phyloP scores from a whole-genome alignment of 495 filamentous ascomycete species.

The Tuber aestivum region DNA sequence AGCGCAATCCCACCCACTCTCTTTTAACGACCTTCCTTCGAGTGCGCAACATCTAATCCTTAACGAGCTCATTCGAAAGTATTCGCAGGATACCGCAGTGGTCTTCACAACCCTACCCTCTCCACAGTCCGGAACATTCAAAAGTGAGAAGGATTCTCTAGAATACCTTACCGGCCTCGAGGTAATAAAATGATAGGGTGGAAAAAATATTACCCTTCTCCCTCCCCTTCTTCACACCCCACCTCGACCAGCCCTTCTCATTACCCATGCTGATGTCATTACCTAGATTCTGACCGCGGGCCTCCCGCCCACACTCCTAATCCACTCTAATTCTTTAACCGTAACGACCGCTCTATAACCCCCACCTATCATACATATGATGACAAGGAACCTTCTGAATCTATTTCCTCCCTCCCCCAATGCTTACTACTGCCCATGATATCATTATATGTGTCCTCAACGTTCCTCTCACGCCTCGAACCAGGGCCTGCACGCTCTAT shows the following conservation, averaged over 20 bases:
- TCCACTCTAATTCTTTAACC: slow-evolving; percentile 88
- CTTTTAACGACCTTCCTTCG: slow-evolving; percentile 76
- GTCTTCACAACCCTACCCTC: slow-evolving; percentile 77
- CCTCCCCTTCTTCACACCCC: neutral
- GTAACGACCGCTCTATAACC: slow-evolving; percentile 71
- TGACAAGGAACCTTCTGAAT: neutral
- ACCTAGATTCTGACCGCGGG: slow-evolving; percentile 55
- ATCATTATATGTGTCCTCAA: neutral
- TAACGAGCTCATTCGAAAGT: slow-evolving; percentile 70
- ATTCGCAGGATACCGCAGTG: slow-evolving; percentile 69
- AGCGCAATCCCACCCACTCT: slow-evolving; percentile 25
- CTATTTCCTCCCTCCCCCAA: neutral
- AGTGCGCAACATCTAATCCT: slow-evolving; percentile 78
- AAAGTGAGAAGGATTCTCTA: slow-evolving; percentile 61
- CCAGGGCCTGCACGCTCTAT: neutral
- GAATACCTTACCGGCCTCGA: slow-evolving; percentile 72
- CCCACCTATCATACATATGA: neutral
- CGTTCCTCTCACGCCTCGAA: neutral
- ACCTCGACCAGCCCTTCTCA: neutral
- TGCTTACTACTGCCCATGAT: neutral
- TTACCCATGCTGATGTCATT: slow-evolving; percentile 41
- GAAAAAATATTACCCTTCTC: neutral
- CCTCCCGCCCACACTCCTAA: slow-evolving; percentile 48
- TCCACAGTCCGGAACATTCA: slow-evolving; percentile 66
- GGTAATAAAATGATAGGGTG: slow-evolving; percentile 43